Evolutionary conservation across 1,284 basidiomycete species (phyloP).

Genomic region (Rhodofomes roseus): DNA sequence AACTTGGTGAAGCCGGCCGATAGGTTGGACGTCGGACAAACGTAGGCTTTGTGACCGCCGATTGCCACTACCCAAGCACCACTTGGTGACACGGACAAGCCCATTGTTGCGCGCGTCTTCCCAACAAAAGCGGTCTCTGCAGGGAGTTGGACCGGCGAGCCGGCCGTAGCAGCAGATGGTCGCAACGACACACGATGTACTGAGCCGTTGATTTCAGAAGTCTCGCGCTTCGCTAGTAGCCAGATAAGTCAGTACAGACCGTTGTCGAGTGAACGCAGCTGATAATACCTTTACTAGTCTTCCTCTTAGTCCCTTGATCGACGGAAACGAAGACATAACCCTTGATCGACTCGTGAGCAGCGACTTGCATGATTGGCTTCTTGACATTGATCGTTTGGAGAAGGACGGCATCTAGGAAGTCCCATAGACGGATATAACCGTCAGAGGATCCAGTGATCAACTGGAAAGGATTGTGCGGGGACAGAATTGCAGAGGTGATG

Average conservation of each 20-base stretch:
- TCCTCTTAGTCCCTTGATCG: slow-evolving; percentile 47
- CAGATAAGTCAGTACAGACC: neutral
- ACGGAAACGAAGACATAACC: slow-evolving; percentile 71
- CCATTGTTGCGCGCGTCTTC: slow-evolving; percentile 63
- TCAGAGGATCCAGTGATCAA: slow-evolving; percentile 84
- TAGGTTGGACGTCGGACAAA: slow-evolving; percentile 56
- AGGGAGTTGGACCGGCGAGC: slow-evolving; percentile 43
- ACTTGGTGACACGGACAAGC: slow-evolving; percentile 70
- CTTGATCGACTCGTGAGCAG: slow-evolving; percentile 62
- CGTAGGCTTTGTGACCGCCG: slow-evolving; percentile 80
- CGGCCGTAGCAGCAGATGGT: slow-evolving; percentile 39
- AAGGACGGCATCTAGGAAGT: slow-evolving; percentile 84
- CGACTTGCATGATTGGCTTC: slow-evolving; percentile 72
- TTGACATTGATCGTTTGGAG: slow-evolving; percentile 71
- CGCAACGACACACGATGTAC: slow-evolving; percentile 61
- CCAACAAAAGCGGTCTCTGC: slow-evolving; percentile 56
- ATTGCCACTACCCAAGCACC: slow-evolving; percentile 83
- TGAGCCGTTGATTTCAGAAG: slow-evolving; percentile 46
- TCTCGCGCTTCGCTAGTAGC: slow-evolving; percentile 11
- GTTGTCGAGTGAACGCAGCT: neutral
- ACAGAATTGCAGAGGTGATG: slow-evolving; percentile 77
- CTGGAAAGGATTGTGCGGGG: slow-evolving; percentile 87
- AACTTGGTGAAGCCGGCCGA: slow-evolving; percentile 81
- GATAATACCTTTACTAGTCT: slow-evolving; percentile 38
- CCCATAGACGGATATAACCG: slow-evolving; percentile 88